Base-by-base conservation (phyloP, 768 basidiomycete genomes). In the Boletus reticuloceps region DNA sequence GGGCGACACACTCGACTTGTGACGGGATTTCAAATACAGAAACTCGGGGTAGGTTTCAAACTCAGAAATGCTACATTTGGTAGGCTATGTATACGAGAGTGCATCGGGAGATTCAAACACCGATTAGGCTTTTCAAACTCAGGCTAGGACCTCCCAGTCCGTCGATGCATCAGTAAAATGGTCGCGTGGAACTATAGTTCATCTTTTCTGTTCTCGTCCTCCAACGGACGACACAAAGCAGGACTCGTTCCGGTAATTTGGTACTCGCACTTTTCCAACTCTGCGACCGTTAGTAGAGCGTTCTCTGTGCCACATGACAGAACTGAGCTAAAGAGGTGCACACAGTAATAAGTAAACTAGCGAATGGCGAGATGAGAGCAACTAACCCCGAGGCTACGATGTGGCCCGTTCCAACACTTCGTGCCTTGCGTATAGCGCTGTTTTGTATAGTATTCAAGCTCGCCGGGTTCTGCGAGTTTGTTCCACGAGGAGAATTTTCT, bases 231-330 rank as follows among this genome's bases (percentile, higher is more conserved):
- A 68, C 94, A 98, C 51, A 97, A 71, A 2, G 94, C 93, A 12
- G 94, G 94, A 0, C 84, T 82, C 36, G 91, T 94, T 22, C 81
- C 94, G 11, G 84, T 91, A 64, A 94, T 82, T 65, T 87, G 84
- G 64, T 98, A 98, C 71, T 95, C 93, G 74, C 96, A 98, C 75
- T 98, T 98, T 73, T 98, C 94, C 19, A 95, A 80, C 73, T 99
- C 97, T 43, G 81, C 79, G 6, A 98, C 84, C 1, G 84, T 81
- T 14, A 87, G 72, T 34, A 99, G 71, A 5, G 79, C 80, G 64
- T 98, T 98, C 64, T 94, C 88, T 1, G 80, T 85, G 6, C 94
- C 97, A 62, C 97, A 99, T 3, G 83, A 76, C 50, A 97, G 73
- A 45, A 91, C n/a, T 74, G 29, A 99, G 81, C 91, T 95, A 5